phyloP scores from a whole-genome alignment of 805 yeast genomes.

The Scheffersomyces stipitis region DNA sequence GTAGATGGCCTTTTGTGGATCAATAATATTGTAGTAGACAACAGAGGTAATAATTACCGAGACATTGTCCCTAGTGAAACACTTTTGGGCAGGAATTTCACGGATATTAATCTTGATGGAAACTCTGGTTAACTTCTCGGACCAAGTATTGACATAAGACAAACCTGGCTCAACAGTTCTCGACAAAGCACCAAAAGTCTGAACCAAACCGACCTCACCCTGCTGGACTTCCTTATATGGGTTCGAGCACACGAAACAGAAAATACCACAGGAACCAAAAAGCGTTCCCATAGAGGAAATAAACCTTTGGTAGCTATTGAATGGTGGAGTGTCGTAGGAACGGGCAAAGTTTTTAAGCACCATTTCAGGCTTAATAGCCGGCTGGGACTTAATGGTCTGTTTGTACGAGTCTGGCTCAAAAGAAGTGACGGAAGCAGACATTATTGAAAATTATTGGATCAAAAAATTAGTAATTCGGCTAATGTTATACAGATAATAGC shows the following conservation, averaged over 20 bases:
- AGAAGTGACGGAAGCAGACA: conserved; percentile 1
- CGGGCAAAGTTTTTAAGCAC: conserved; percentile 42
- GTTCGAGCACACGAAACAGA: conserved; percentile 58
- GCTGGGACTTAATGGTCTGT: conserved; percentile 11
- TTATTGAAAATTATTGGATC: not conserved
- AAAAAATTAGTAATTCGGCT: no score
- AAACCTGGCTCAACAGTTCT: conserved; percentile 71
- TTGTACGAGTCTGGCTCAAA: conserved; percentile 2
- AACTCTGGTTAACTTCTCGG: conserved; percentile 52
- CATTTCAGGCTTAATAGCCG: conserved; percentile 40
- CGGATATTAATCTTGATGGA: conserved; percentile 57
- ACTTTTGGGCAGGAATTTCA: conserved; percentile 65
- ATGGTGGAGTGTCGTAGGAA: conserved; percentile 38
- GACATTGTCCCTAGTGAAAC: conserved; percentile 73
- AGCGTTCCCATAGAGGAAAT: conserved; percentile 42
- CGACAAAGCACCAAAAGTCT: conserved; percentile 64
- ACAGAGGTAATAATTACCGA: conserved; percentile 63
- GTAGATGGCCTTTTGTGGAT: conserved; percentile 66
- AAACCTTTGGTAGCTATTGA: conserved; percentile 41
- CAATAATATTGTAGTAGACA: conserved; percentile 62
- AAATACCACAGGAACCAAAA: conserved; percentile 54
- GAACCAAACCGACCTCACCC: conserved; percentile 69
- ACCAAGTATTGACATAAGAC: conserved; percentile 61
- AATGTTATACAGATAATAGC: no score
- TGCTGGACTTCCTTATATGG: conserved; percentile 62